These are phyloP conservation scores for Sporothrix mexicana DNA, from an alignment of 2,329 filamentous ascomycete species.

Conservation along the genomic window DNA sequence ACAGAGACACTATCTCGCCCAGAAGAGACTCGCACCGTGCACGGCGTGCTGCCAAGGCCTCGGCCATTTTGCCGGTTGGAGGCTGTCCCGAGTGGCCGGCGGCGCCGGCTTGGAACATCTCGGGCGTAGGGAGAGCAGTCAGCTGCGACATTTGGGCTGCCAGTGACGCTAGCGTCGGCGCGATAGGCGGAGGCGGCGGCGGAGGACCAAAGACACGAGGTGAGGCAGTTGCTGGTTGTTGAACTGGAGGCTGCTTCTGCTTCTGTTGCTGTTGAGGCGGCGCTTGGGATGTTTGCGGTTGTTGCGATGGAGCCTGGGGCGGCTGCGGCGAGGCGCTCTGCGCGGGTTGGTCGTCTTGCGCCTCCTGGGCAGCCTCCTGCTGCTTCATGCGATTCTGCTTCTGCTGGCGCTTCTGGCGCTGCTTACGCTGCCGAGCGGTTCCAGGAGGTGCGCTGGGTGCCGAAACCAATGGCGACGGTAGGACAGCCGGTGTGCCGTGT, in stretches of 20 bases:
- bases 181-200: conserved; percentile 35
- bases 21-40: conserved; percentile 44
- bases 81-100: conserved; percentile 25
- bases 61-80: conserved; percentile 34
- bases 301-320: conserved; percentile 6
- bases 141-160: conserved; percentile 35
- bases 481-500: background rate
- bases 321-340: conserved; percentile 24
- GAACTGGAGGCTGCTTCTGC: background rate
- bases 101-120: conserved; percentile 28
- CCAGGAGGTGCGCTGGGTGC: conserved; percentile 33
- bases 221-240: background rate
- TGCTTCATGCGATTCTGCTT: conserved; percentile 37
- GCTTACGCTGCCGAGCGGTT: conserved; percentile 38
- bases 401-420: conserved; percentile 38
- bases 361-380: conserved; percentile 32
- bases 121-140: conserved; percentile 24
- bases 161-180: conserved; percentile 33
- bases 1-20: conserved; percentile 49
- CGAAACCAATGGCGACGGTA: conserved; percentile 20
- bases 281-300: background rate
- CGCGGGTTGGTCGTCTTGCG: conserved; percentile 28
- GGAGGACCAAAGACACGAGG: conserved; percentile 38
- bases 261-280: conserved; percentile 20
- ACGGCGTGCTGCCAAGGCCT: conserved; percentile 35